Percentiles rank a stretch among this genome's conserved stretches.
phyloP scores from a whole-genome alignment of 164 flowering plant genomes.

The Aristolochia californica region DNA sequence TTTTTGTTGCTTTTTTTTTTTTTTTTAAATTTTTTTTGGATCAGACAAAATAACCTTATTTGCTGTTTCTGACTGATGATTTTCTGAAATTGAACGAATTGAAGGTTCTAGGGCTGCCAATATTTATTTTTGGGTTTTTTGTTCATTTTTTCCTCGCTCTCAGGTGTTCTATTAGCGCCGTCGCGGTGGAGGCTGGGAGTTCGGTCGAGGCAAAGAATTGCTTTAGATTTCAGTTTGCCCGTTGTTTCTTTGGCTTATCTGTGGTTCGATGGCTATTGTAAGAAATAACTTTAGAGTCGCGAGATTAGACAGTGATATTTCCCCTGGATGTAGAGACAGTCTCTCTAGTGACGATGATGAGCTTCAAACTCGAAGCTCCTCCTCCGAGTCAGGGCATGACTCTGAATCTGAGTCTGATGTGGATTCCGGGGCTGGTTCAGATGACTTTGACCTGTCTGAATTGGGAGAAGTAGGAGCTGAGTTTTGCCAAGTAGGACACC shows the following conservation, averaged over 20 bases:
- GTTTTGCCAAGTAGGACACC: constrained; percentile 62
- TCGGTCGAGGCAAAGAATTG: too few species aligned
- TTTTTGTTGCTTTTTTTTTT: neutral
- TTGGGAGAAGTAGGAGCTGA: constrained; percentile 74
- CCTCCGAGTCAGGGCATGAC: constrained; percentile 32
- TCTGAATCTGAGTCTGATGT: constrained; percentile 43
- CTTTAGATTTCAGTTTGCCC: neutral
- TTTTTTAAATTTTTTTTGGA: too few species aligned
- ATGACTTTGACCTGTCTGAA: constrained; percentile 70
- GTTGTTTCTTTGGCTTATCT: constrained; percentile 10
- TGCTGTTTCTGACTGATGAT: neutral
- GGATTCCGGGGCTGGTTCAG: constrained; percentile 87
- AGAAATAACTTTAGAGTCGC: constrained; percentile 53
- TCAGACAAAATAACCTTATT: neutral
- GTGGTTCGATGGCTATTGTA: constrained; percentile 51
- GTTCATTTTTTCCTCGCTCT: neutral
- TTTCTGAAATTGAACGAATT: neutral
- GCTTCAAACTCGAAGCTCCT: constrained; percentile 25
- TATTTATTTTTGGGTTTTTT: neutral
- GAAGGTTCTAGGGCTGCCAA: neutral
- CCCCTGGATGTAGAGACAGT: constrained; percentile 41
- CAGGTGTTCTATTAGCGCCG: neutral
- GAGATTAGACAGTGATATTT: constrained; percentile 46
- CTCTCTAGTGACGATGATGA: constrained; percentile 72
- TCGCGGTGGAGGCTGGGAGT: neutral